These are phyloP conservation scores for Venturia aucupariae DNA, from an alignment of 2,329 filamentous ascomycete species.

Conservation along the genomic window DNA sequence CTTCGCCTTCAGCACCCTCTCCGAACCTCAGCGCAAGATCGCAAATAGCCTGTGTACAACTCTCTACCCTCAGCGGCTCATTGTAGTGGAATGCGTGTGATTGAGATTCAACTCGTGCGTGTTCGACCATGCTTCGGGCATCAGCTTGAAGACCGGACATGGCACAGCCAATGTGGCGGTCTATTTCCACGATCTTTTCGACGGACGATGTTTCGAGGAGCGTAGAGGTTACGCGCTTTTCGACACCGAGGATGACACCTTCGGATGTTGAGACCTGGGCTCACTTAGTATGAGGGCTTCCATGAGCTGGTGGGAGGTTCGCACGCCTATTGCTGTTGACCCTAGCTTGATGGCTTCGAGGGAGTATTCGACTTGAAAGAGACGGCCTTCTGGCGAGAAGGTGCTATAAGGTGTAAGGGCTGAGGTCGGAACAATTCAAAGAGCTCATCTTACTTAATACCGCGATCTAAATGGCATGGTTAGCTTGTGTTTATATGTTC, in stretches of 20 bases:
- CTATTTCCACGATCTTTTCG: slow-evolving; percentile 99
- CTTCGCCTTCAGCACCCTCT: slow-evolving; percentile 93
- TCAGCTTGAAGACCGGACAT: slow-evolving; percentile 98
- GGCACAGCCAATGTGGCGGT: slow-evolving; percentile 96
- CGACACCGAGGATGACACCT: slow-evolving; percentile 91
- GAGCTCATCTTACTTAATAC: slow-evolving; percentile 69
- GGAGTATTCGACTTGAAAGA: slow-evolving; percentile 99
- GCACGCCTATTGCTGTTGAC: slow-evolving; percentile 89
- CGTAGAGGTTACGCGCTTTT: slow-evolving; percentile 97
- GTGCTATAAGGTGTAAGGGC: slow-evolving; percentile 51
- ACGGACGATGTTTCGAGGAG: slow-evolving; percentile 96
- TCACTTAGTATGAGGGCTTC: slow-evolving; percentile 19
- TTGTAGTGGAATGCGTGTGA: slow-evolving; percentile 97
- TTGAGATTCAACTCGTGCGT: slow-evolving; percentile 95
- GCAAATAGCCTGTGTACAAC: slow-evolving; percentile 97
- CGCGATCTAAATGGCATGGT: slow-evolving; percentile 58
- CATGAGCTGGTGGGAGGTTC: slow-evolving; percentile 20
- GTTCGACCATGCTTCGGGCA: slow-evolving; percentile 94
- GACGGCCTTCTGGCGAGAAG: slow-evolving; percentile 98
- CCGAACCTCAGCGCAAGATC: slow-evolving; percentile 93
- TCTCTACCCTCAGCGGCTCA: slow-evolving; percentile 89
- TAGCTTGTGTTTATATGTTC: slow-evolving; percentile 30
- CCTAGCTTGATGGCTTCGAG: slow-evolving; percentile 99
- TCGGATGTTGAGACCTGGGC: slow-evolving; percentile 74
- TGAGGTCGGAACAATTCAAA: slow-evolving; percentile 18